Evolutionary conservation across 2,329 filamentous ascomycete genomes (phyloP).

Genomic region (Chaetomium olivaceum): DNA sequence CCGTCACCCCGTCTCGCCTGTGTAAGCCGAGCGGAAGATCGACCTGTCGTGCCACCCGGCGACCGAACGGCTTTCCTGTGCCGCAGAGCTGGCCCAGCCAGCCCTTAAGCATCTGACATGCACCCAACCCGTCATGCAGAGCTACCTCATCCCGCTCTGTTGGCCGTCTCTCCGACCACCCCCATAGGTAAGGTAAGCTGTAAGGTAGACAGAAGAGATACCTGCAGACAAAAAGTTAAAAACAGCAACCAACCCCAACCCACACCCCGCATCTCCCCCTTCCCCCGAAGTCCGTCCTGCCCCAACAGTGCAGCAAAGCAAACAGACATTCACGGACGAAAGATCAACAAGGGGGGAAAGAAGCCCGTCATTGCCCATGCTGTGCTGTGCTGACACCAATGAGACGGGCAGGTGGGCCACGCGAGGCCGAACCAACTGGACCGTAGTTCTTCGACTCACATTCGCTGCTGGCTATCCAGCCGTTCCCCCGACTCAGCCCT

Average conservation of each 20-base stretch:
- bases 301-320: background rate
- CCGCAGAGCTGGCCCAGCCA: background rate
- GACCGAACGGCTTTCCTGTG: background rate
- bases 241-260: background rate
- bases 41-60: background rate
- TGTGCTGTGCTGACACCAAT: background rate
- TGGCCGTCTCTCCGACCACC: background rate
- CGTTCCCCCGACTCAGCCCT: background rate
- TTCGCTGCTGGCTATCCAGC: background rate
- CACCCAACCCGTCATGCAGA: background rate
- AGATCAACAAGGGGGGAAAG: background rate
- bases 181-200: too few species aligned
- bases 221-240: background rate
- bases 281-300: background rate
- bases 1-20: background rate
- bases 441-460: background rate
- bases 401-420: background rate
- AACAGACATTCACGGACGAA: background rate
- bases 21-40: constrained; percentile 5
- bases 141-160: background rate
- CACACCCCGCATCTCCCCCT: background rate
- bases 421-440: background rate
- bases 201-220: too few species aligned
- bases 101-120: background rate
- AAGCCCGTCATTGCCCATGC: background rate